Evolutionary conservation across 129 eudicot species (phyloP).

Genomic region (Smallanthus sonchifolius): DNA sequence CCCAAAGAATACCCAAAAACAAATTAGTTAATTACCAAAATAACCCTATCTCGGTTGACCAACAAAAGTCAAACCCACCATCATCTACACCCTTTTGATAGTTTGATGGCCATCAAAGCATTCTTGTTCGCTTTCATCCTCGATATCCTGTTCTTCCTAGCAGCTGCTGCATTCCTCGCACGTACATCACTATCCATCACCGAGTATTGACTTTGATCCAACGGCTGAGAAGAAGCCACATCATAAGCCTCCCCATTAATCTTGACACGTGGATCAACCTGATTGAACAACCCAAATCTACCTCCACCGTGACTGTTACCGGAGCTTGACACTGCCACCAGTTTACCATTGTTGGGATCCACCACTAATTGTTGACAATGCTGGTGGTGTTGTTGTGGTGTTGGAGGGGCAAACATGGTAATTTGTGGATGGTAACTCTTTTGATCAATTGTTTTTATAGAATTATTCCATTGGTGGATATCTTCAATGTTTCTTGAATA

Average conservation of each 20-base stretch:
- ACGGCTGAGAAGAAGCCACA: conserved; percentile 37
- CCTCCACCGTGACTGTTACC: conserved; percentile 22
- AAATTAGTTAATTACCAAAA: conserved; percentile 23
- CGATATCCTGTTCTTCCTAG: conserved; percentile 39
- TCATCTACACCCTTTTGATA: conserved; percentile 30
- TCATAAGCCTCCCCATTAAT: conserved; percentile 35
- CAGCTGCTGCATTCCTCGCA: conserved; percentile 39
- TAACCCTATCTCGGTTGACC: conserved; percentile 19
- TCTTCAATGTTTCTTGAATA: conserved; percentile 16
- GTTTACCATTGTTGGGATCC: conserved; percentile 22
- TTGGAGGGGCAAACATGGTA: conserved; percentile 21
- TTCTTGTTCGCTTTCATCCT: conserved; percentile 44
- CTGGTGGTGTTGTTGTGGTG: conserved; percentile 8
- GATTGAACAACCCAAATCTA: conserved; percentile 28
- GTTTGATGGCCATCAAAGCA: conserved; percentile 9
- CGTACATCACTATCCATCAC: conserved; percentile 23
- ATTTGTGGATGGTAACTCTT: conserved; percentile 29
- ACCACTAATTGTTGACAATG: conserved; percentile 18
- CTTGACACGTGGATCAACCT: conserved; percentile 37
- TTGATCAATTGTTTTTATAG: conserved; percentile 17
- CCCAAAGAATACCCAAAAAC: not conserved
- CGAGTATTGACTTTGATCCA: conserved; percentile 23
- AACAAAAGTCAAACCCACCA: conserved; percentile 19
- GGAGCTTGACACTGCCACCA: conserved; percentile 21
- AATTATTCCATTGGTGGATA: no score